phyloP scores from a whole-genome alignment of 345 rosid species.

The Noccaea bulbosa region DNA sequence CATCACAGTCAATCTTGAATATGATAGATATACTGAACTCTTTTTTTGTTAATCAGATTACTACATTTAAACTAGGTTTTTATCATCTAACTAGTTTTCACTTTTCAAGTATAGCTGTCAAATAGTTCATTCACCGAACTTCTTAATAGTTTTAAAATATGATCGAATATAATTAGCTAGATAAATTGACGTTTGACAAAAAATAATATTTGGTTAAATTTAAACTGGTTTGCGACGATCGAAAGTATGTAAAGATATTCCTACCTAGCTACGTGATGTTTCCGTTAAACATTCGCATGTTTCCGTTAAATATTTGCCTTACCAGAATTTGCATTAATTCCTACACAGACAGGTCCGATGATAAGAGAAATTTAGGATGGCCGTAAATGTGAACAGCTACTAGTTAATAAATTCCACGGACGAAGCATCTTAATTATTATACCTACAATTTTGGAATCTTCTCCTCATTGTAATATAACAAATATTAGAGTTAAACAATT shows the following conservation, averaged over 20 bases:
- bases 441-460: conserved; percentile 25
- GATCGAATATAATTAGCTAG: too few relatives aligned
- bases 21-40: too few relatives aligned
- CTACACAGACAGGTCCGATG: not conserved
- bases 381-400: conserved; percentile 15
- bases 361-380: not conserved
- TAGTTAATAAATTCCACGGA: conserved; percentile 12
- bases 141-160: too few relatives aligned
- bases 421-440: conserved; percentile 5
- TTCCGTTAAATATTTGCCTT: conserved; percentile 9
- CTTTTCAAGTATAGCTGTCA: too few relatives aligned
- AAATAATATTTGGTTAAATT: too few relatives aligned
- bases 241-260: conserved; percentile 3
- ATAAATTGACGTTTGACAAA: too few relatives aligned
- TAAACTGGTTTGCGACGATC: conserved; percentile 18
- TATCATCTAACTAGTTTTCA: too few relatives aligned
- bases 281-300: conserved; percentile 9
- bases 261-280: not conserved
- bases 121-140: too few relatives aligned
- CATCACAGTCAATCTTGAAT: too few relatives aligned
- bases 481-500: too few relatives aligned
- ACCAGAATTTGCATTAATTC: not conserved
- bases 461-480: conserved; percentile 7
- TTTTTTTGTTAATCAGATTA: too few relatives aligned
- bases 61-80: too few relatives aligned